Evolutionary conservation across 1,139 yeast species (phyloP).

Genomic region (Taiozyma sp.): DNA sequence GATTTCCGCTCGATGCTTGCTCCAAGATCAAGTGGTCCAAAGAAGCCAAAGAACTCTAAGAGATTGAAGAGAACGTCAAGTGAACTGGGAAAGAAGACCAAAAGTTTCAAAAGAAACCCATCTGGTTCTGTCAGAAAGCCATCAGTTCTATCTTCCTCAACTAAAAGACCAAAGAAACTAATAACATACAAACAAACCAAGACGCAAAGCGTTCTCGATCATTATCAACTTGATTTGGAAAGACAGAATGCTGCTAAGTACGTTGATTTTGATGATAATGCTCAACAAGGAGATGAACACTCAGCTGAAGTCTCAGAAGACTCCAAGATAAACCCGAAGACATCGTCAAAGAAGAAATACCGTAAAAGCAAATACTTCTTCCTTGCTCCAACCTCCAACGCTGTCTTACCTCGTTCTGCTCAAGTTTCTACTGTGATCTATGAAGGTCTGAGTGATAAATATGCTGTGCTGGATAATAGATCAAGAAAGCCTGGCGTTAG

Average conservation of each 20-base stretch:
- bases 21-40: background rate
- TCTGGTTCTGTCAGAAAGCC: conserved; percentile 1
- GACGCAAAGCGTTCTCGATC: background rate
- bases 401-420: conserved; percentile 15
- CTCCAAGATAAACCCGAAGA: background rate
- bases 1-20: conserved; percentile 12
- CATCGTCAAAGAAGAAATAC: background rate
- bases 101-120: conserved; percentile 4
- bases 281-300: background rate
- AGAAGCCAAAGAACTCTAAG: background rate
- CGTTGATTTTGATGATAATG: background rate
- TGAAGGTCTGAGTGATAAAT: conserved; percentile 18
- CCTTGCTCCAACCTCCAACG: conserved; percentile 10
- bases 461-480: conserved; percentile 10
- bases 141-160: background rate
- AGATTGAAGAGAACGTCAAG: background rate
- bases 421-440: conserved; percentile 14
- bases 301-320: background rate
- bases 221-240: background rate
- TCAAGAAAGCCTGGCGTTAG: background rate
- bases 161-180: background rate
- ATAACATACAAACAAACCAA: background rate
- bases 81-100: background rate
- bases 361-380: conserved; percentile 1
- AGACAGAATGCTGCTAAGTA: background rate